A percentile compares a stretch with the other conserved stretches of the same genome.
Conservation (phyloP, 306 rosid species). For the Spatholobus suberectus region DNA sequence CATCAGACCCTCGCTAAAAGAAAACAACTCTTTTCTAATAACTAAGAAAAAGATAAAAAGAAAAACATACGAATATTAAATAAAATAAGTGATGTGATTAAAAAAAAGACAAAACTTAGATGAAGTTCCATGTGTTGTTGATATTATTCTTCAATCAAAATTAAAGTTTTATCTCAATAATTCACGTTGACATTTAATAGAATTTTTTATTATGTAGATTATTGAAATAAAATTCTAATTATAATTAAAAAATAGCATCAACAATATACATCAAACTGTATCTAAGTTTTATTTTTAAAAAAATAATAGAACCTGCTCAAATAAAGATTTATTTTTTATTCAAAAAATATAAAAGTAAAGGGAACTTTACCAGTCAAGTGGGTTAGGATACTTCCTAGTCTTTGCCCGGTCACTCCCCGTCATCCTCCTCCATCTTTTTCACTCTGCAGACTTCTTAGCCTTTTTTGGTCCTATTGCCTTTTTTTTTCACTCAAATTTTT, state of each 20-base stretch:
- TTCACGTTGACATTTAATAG: too few species aligned
- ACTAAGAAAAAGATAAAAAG: not conserved
- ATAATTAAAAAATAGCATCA: too few species aligned
- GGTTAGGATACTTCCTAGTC: constrained; percentile 52
- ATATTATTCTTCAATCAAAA: too few species aligned
- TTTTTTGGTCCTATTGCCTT: constrained; percentile 36
- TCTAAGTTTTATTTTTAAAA: too few species aligned
- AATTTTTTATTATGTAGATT: too few species aligned
- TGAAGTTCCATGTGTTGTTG: too few species aligned
- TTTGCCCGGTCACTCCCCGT: constrained; percentile 49
- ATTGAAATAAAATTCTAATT: too few species aligned
- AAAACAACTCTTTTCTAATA: not conserved
- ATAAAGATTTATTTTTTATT: not conserved
- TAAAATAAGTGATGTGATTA: not conserved
- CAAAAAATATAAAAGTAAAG: constrained; percentile 7
- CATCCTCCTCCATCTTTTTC: constrained; percentile 42
- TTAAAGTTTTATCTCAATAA: too few species aligned
- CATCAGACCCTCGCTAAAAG: constrained; percentile 28
- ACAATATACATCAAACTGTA: too few species aligned
- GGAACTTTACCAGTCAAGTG: constrained; percentile 43
- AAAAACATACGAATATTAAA: not conserved
- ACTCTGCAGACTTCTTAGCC: constrained; percentile 44
- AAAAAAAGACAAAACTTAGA: too few species aligned
- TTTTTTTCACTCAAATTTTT: not conserved
- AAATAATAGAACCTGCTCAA: not conserved